phyloP scores from a whole-genome alignment of 2,329 filamentous ascomycete genomes.

The Trichoderma brevicompactum region DNA sequence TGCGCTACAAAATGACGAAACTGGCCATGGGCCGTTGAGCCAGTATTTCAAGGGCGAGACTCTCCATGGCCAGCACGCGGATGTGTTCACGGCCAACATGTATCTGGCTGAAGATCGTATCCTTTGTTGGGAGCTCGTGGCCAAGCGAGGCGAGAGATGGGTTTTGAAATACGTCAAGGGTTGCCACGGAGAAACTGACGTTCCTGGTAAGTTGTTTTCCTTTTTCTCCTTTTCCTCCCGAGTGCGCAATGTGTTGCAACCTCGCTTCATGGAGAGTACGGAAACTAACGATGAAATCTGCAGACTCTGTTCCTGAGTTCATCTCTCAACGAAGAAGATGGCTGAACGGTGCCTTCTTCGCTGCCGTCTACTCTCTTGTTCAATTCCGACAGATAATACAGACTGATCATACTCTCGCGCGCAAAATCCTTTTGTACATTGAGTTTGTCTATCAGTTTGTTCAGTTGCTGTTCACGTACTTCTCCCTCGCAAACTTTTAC shows the following conservation, averaged over 20 bases:
- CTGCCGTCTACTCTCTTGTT: slow-evolving; percentile 93
- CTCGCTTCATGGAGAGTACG: neutral
- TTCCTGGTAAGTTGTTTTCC: slow-evolving; percentile 71
- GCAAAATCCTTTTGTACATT: slow-evolving; percentile 90
- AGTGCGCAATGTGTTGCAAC: too few relatives aligned
- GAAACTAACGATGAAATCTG: slow-evolving; percentile 35
- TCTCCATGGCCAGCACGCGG: slow-evolving; percentile 90
- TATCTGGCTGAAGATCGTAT: slow-evolving; percentile 90
- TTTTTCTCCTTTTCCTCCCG: neutral
- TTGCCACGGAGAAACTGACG: slow-evolving; percentile 96
- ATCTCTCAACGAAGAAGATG: slow-evolving; percentile 95
- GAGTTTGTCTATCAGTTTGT: slow-evolving; percentile 96
- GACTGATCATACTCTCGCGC: slow-evolving; percentile 86
- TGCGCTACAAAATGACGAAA: slow-evolving; percentile 94
- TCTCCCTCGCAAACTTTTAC: slow-evolving; percentile 98
- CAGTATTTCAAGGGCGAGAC: slow-evolving; percentile 99
- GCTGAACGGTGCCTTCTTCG: slow-evolving; percentile 99
- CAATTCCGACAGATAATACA: slow-evolving; percentile 92
- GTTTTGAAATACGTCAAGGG: slow-evolving; percentile 97
- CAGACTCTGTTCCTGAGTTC: slow-evolving; percentile 92
- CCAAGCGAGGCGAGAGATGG: slow-evolving; percentile 93
- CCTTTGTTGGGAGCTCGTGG: slow-evolving; percentile 91
- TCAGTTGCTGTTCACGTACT: slow-evolving; percentile 93
- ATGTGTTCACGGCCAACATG: slow-evolving; percentile 98
- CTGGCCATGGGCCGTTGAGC: slow-evolving; percentile 89